Percentiles rank a stretch among this genome's conserved stretches.
Conservation (phyloP, 164 flowering plant genomes). For the Chimonanthus salicifolius region DNA sequence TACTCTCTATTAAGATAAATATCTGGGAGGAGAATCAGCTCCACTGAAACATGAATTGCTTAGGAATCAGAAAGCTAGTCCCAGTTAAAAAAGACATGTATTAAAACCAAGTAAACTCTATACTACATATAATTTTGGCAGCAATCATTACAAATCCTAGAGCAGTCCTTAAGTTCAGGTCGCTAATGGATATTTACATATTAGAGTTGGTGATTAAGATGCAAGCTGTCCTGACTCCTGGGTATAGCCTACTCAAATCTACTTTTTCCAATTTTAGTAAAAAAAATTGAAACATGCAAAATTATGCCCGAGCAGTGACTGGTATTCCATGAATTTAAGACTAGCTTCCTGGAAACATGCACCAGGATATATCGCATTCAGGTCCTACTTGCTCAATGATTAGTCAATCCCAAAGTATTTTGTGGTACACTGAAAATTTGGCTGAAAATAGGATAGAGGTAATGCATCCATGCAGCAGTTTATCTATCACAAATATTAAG, state of each 20-base stretch:
- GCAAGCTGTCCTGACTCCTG: background rate
- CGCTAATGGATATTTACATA: background rate
- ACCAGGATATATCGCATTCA: background rate
- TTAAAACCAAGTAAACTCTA: background rate
- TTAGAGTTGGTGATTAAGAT: background rate
- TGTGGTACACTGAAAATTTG: background rate
- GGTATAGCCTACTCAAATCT: background rate
- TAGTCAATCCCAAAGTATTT: background rate
- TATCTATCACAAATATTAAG: too few relatives aligned
- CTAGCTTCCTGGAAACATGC: background rate
- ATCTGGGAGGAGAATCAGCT: too few relatives aligned
- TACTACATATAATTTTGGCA: background rate
- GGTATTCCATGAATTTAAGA: background rate
- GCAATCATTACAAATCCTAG: background rate
- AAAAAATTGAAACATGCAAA: background rate
- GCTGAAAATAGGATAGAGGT: background rate
- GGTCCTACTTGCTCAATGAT: background rate
- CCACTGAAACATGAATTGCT: too few relatives aligned
- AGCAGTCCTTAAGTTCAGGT: background rate
- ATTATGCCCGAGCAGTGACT: background rate
- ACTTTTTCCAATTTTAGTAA: background rate
- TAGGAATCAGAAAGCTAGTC: background rate
- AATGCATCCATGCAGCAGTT: background rate
- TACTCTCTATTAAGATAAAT: too few relatives aligned
- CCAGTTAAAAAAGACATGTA: background rate